Evolutionary conservation across 2,329 filamentous ascomycete species (phyloP).

Genomic region (Didymella keratinophila): DNA sequence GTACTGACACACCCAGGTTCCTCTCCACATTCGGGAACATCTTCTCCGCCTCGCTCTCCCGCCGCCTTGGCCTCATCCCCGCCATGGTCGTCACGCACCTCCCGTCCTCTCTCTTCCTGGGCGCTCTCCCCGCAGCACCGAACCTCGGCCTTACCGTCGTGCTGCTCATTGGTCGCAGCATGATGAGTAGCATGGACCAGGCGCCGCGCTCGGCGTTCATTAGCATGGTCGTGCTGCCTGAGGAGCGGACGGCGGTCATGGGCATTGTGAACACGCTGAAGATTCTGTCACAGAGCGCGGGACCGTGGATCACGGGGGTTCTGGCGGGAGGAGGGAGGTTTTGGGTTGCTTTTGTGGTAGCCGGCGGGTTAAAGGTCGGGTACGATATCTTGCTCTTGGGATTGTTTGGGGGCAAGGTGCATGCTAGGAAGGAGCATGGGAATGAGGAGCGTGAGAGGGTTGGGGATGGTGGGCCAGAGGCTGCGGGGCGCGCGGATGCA

Average conservation of each 20-base stretch:
- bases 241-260: slow-evolving; percentile 51
- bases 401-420: slow-evolving; percentile 44
- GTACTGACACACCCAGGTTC: slow-evolving; percentile 10
- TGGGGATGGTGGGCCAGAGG: neutral
- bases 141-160: slow-evolving; percentile 39
- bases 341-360: slow-evolving; percentile 52
- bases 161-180: slow-evolving; percentile 42
- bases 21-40: slow-evolving; percentile 44
- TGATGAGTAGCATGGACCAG: slow-evolving; percentile 51
- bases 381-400: slow-evolving; percentile 50
- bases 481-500: neutral
- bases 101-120: slow-evolving; percentile 47
- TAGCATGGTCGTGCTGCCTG: slow-evolving; percentile 42
- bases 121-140: slow-evolving; percentile 34
- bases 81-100: slow-evolving; percentile 52
- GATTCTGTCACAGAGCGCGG: slow-evolving; percentile 46
- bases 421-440: slow-evolving; percentile 3
- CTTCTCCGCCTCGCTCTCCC: slow-evolving; percentile 61
- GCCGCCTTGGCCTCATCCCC: slow-evolving; percentile 65
- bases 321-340: slow-evolving; percentile 45
- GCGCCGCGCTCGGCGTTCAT: slow-evolving; percentile 50
- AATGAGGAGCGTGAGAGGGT: neutral
- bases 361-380: slow-evolving; percentile 45
- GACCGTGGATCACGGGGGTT: slow-evolving; percentile 48
- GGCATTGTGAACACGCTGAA: slow-evolving; percentile 52